Evolutionary conservation across 2,329 filamentous ascomycete species (phyloP).

Genomic region (Colletotrichum horii): DNA sequence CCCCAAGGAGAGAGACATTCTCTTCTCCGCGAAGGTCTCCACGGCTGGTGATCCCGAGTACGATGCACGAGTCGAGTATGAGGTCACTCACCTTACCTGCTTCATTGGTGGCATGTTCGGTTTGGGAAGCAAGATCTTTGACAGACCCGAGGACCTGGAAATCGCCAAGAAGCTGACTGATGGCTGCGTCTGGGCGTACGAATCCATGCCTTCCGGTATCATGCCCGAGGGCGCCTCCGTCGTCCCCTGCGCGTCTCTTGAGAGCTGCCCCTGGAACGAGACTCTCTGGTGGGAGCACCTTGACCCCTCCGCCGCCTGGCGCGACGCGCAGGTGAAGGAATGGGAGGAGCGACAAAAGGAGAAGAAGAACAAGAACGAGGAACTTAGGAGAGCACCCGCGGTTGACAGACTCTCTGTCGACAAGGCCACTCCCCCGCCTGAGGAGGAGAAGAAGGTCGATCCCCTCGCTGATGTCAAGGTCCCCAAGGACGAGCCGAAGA

Average conservation of each 20-base stretch:
- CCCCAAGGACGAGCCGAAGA: constrained; percentile 13
- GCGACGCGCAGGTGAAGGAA: constrained; percentile 46
- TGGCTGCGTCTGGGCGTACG: constrained; percentile 74
- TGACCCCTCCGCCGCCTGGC: constrained; percentile 49
- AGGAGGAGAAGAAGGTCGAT: constrained; percentile 2
- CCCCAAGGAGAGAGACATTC: constrained; percentile 68
- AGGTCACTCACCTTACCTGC: constrained; percentile 68
- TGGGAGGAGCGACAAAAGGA: constrained; percentile 49
- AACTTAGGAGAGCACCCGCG: constrained; percentile 23
- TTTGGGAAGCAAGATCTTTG: constrained; percentile 68
- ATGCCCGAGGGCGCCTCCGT: constrained; percentile 65
- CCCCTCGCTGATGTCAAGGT: constrained; percentile 8
- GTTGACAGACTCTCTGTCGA: not conserved
- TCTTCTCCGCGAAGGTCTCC: constrained; percentile 71
- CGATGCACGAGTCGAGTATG: constrained; percentile 57
- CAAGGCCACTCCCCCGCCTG: not conserved
- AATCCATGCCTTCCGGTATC: constrained; percentile 62
- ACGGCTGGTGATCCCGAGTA: constrained; percentile 46
- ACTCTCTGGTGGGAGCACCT: constrained; percentile 54
- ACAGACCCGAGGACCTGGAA: constrained; percentile 63
- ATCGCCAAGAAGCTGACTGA: constrained; percentile 68
- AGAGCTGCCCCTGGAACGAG: constrained; percentile 59
- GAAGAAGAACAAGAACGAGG: constrained; percentile 32
- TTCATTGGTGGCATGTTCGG: constrained; percentile 76
- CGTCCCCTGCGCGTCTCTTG: constrained; percentile 51